These are phyloP conservation scores for Saururus chinensis DNA, from an alignment of 164 flowering plant genomes.

Conservation along the genomic window DNA sequence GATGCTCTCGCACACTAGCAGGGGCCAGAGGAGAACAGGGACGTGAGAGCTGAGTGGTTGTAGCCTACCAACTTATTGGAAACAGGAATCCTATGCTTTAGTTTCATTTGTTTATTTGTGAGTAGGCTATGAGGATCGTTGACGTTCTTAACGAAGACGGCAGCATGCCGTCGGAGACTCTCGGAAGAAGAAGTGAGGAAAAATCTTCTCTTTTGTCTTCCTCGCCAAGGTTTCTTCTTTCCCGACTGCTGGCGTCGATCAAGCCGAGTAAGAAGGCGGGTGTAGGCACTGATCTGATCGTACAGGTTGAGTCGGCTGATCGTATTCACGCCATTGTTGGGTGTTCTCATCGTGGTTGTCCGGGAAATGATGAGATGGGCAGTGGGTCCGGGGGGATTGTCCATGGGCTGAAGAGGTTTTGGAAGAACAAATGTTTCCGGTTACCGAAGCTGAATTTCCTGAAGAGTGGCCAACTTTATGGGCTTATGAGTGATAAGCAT, in stretches of 20 bases:
- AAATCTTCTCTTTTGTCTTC: background rate
- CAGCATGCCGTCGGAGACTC: too few relatives aligned
- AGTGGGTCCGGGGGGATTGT: background rate
- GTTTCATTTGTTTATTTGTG: too few relatives aligned
- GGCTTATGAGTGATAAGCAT: background rate
- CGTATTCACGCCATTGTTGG: background rate
- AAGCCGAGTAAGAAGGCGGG: background rate
- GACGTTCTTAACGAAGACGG: too few relatives aligned
- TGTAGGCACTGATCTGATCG: background rate
- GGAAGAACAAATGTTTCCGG: background rate
- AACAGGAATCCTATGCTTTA: too few relatives aligned
- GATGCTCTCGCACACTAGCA: too few relatives aligned
- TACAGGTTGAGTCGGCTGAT: background rate
- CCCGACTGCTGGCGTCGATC: background rate
- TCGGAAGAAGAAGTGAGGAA: too few relatives aligned
- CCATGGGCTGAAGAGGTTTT: background rate
- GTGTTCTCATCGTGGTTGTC: background rate
- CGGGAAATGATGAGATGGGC: background rate
- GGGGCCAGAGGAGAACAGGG: too few relatives aligned
- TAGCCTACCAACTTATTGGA: too few relatives aligned
- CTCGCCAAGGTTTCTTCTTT: background rate
- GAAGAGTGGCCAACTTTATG: background rate
- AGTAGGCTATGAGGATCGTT: too few relatives aligned
- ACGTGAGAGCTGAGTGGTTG: too few relatives aligned
- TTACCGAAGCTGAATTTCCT: background rate